Percentiles rank a stretch among this genome's conserved stretches.
These are phyloP conservation scores for Marasmius sp. DNA, from an alignment of 1,284 basidiomycete genomes.

Conservation along the genomic window DNA sequence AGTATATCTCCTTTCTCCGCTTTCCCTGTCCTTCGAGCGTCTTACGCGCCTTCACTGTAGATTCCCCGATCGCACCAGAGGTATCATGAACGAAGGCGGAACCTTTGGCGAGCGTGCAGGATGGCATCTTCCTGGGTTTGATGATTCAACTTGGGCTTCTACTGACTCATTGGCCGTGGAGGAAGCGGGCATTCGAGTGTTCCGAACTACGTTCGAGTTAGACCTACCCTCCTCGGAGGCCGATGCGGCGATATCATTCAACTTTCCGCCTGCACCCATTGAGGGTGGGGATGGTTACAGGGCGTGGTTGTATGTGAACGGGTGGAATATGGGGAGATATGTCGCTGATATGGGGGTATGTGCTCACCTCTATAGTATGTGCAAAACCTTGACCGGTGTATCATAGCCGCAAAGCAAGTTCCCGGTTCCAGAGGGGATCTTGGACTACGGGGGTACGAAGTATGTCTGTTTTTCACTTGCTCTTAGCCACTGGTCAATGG, in stretches of 20 bases:
- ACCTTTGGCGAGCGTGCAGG: constrained; percentile 58
- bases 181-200: constrained; percentile 59
- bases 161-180: constrained; percentile 39
- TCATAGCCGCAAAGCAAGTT: constrained; percentile 53
- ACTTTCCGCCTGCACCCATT: constrained; percentile 38
- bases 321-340: constrained; percentile 63
- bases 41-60: constrained; percentile 19
- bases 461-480: constrained; percentile 23
- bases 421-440: constrained; percentile 48
- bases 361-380: constrained; percentile 3
- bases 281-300: constrained; percentile 38
- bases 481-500: neutral
- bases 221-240: constrained; percentile 36
- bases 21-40: neutral
- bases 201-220: constrained; percentile 54
- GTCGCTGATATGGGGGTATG: constrained; percentile 52
- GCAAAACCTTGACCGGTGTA: constrained; percentile 3
- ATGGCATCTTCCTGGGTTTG: constrained; percentile 64
- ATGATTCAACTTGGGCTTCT: constrained; percentile 46
- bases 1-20: constrained; percentile 29
- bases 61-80: constrained; percentile 51
- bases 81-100: constrained; percentile 60
- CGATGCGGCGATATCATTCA: constrained; percentile 52
- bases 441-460: constrained; percentile 54
- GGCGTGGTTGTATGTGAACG: constrained; percentile 58